A percentile compares a stretch with the other conserved stretches of the same genome.
Evolutionary conservation across 106 monocot species (phyloP).

Genomic region (Allium fistulosum): DNA sequence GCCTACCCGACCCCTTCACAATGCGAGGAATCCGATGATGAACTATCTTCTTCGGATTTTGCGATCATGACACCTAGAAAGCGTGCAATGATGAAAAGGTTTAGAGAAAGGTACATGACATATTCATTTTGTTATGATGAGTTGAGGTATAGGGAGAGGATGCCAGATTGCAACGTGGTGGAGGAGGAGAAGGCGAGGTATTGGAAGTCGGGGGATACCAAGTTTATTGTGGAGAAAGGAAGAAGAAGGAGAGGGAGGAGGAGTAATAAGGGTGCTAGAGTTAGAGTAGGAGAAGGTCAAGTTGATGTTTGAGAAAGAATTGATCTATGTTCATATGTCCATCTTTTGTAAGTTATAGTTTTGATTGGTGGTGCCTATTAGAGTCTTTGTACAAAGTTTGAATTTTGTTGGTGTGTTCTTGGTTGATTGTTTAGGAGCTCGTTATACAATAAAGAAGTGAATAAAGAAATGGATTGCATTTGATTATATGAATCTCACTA

Average conservation of each 20-base stretch:
- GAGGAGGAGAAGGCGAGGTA: conserved; percentile 27
- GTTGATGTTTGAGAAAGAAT: neutral
- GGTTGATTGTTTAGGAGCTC: too few species aligned
- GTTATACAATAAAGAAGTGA: too few species aligned
- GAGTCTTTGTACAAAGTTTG: neutral
- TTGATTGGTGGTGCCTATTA: neutral
- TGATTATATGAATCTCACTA: too few species aligned
- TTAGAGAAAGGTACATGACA: conserved; percentile 46
- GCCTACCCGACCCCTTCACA: conserved; percentile 14
- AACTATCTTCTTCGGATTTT: conserved; percentile 22
- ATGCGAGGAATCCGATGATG: conserved; percentile 26
- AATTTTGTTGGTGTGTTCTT: neutral
- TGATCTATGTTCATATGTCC: neutral
- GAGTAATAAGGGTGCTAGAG: neutral
- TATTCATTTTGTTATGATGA: conserved; percentile 52
- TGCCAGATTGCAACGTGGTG: conserved; percentile 41
- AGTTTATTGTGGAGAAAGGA: conserved; percentile 5
- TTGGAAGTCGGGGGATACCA: conserved; percentile 32
- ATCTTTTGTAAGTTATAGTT: neutral
- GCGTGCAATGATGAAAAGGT: conserved; percentile 35
- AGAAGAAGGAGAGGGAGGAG: neutral
- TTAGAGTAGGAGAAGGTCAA: conserved; percentile 1
- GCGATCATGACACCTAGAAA: conserved; percentile 25
- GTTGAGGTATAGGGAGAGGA: conserved; percentile 26
- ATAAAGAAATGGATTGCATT: too few species aligned